Evolutionary conservation across 2,329 filamentous ascomycete species (phyloP).

Genomic region (Allantophomopsis cytisporea): DNA sequence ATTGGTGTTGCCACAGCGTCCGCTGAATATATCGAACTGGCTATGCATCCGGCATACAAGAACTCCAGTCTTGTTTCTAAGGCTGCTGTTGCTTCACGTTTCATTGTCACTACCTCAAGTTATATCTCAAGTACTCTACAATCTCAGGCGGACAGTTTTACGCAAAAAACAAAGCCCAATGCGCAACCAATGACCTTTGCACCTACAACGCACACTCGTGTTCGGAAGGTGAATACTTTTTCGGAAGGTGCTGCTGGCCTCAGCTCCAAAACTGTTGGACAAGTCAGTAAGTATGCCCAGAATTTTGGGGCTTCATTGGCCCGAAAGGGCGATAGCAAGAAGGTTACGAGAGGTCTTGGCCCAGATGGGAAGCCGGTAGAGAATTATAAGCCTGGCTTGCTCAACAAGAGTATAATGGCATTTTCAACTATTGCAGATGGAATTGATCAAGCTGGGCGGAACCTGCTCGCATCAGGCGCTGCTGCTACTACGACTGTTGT

Average conservation of each 20-base stretch:
- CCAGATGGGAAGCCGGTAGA: conserved; percentile 48
- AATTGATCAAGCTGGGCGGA: conserved; percentile 75
- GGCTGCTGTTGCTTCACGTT: conserved; percentile 74
- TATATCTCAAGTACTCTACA: conserved; percentile 68
- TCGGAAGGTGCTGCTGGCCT: conserved; percentile 67
- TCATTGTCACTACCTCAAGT: conserved; percentile 80
- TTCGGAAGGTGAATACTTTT: conserved; percentile 82
- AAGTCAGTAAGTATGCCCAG: conserved; percentile 73
- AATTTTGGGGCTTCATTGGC: conserved; percentile 71
- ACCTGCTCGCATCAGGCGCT: conserved; percentile 60
- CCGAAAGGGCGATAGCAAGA: conserved; percentile 42
- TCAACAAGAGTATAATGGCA: conserved; percentile 95
- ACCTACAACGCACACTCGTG: conserved; percentile 68
- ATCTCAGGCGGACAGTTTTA: conserved; percentile 66
- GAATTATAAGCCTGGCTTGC: conserved; percentile 73
- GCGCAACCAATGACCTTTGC: conserved; percentile 78
- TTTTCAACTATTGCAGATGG: conserved; percentile 92
- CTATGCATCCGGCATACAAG: conserved; percentile 82
- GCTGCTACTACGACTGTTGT: conserved; percentile 76
- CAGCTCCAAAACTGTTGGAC: conserved; percentile 75
- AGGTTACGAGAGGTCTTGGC: conserved; percentile 47
- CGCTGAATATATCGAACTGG: conserved; percentile 60
- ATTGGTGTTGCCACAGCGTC: conserved; percentile 56
- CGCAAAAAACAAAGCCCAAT: conserved; percentile 64
- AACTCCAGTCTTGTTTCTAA: conserved; percentile 77